Base-by-base conservation (phyloP, 805 yeast species). In the Yarrowia sp. region DNA sequence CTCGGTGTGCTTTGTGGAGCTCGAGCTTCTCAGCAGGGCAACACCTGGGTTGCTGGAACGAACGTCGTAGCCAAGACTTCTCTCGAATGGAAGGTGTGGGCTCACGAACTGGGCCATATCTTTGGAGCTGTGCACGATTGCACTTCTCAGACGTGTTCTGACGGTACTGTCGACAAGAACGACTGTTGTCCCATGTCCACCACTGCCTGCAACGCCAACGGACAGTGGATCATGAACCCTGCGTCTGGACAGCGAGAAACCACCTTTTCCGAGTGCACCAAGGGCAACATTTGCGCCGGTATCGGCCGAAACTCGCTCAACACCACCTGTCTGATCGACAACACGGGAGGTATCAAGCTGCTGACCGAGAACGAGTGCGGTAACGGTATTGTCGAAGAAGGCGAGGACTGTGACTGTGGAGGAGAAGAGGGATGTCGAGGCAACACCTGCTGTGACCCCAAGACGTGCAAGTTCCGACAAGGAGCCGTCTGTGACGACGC, bases 91-190 rank as follows among this genome's bases (percentile, higher is more conserved):
- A 71, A 74, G 15, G 80, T 79, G 12, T 69, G 77, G 14, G 81
- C 82, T 1, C 82, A 79, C 69, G 82, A 79, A 64, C 63, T 77
- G 10, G 82, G 81, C 22, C 82, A 79, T 56, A 73, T 77, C 2
- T 79, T 79, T 70, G 82, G 82, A 9, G 82, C 82, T 8, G 80
- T 78, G 16, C 82, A 79, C 69, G 82, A 79, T 69, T 79, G 82
- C 69, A 74, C 77, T 3, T 53, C 72, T n/a, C 72, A 70, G 16
- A 77, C 81, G 5, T 79, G 82, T 67, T 61, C 74, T 1, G 72
- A 73, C 48, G 72, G 73, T 36, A 64, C 72, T 19, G 77, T 75
- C 16, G 49, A 56, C 32, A 61, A 74, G 5, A 69, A 75, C 12
- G 72, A 72, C 41, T 79, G 82, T 72, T 79, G 82, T 70, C 82